phyloP scores from a whole-genome alignment of 345 rosid genomes.

The Pseudoturritis turrita region DNA sequence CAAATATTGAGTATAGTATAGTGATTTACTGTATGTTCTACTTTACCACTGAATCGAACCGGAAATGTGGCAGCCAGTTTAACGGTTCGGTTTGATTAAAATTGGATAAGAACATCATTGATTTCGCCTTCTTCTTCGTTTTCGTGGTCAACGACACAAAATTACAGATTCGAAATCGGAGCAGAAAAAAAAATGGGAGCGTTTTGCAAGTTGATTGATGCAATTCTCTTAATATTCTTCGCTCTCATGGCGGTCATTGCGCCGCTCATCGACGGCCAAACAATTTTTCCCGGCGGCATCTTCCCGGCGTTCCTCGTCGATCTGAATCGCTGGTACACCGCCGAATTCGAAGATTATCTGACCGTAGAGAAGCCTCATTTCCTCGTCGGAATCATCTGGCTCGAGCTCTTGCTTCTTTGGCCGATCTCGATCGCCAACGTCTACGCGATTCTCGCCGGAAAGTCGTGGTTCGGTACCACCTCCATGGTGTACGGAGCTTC shows the following conservation, averaged over 20 bases:
- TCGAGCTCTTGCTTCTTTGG: slow-evolving; percentile 63
- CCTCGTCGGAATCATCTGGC: slow-evolving; percentile 60
- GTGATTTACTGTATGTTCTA: no score
- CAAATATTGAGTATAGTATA: no score
- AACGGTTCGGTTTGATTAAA: not conserved
- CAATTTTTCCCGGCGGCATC: slow-evolving; percentile 34
- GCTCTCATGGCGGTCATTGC: slow-evolving; percentile 38
- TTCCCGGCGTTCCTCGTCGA: slow-evolving; percentile 50
- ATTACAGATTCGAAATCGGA: not conserved
- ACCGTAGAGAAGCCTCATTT: slow-evolving; percentile 59
- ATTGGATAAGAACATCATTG: not conserved
- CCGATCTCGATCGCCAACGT: slow-evolving; percentile 60
- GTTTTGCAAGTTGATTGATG: slow-evolving; percentile 46
- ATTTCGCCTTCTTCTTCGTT: not conserved
- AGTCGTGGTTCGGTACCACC: slow-evolving; percentile 58
- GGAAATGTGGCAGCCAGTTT: not conserved
- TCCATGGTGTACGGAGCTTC: slow-evolving; percentile 70
- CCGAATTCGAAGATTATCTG: slow-evolving; percentile 50
- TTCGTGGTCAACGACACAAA: slow-evolving; percentile 3
- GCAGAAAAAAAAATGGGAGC: slow-evolving; percentile 38
- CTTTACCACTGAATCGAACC: slow-evolving; percentile 7
- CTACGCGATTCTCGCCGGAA: slow-evolving; percentile 45
- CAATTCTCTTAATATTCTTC: slow-evolving; percentile 51
- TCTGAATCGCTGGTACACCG: slow-evolving; percentile 37
- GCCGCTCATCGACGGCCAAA: slow-evolving; percentile 57